Evolutionary conservation across 352 stramenopile genomes (phyloP).

Genomic region (Globisporangium takayamanum): DNA sequence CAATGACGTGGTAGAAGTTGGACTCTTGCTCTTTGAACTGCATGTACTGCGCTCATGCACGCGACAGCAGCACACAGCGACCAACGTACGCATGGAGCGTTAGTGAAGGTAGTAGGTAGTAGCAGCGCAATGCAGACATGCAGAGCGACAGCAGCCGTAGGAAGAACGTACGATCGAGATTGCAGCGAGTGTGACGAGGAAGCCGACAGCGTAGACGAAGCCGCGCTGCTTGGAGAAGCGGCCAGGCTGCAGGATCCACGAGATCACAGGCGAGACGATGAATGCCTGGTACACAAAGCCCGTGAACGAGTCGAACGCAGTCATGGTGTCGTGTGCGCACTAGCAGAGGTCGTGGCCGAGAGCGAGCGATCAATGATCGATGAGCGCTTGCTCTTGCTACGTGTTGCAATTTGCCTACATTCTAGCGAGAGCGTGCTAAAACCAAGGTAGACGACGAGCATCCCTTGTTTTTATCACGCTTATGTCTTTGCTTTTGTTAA

Average conservation of each 20-base stretch:
- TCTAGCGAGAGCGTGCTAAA: too few species aligned
- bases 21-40: slow-evolving; percentile 87
- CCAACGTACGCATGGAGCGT: not conserved
- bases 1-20: slow-evolving; percentile 94
- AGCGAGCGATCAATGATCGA: too few species aligned
- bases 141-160: not conserved
- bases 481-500: too few species aligned
- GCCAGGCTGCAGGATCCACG: slow-evolving; percentile 94
- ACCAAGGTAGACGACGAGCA: too few species aligned
- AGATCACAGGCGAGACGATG: slow-evolving; percentile 84
- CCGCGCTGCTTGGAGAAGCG: slow-evolving; percentile 90
- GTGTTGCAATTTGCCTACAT: too few species aligned
- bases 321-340: not conserved
- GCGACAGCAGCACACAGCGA: not conserved
- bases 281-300: slow-evolving; percentile 68
- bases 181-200: slow-evolving; percentile 88
- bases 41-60: slow-evolving; percentile 29
- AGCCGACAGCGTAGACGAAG: slow-evolving; percentile 93
- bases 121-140: not conserved
- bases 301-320: slow-evolving; percentile 54
- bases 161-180: slow-evolving; percentile 80
- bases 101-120: slow-evolving; percentile 13
- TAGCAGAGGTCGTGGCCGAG: too few species aligned
- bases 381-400: too few species aligned
- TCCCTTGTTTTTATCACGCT: too few species aligned